Base-by-base conservation (phyloP, 2,329 filamentous ascomycete genomes). In the Monosporascus ibericus region DNA sequence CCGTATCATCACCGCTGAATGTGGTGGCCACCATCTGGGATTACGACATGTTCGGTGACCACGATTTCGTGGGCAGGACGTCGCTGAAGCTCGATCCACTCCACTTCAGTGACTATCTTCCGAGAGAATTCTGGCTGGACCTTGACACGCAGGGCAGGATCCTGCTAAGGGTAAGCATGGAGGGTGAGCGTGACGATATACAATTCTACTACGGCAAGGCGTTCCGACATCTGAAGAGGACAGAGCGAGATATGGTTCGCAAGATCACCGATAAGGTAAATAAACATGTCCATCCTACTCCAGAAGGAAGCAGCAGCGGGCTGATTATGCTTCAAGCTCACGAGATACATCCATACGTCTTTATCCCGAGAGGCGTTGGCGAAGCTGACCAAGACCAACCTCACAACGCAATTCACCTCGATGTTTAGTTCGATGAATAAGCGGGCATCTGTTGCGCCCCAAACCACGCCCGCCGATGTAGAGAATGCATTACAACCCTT, bases 151-250 rank as follows among this genome's bases (percentile, higher is more conserved):
- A 99, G 69, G 94, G 94, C 7, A 82, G 92, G 48, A 72, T 99
- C 34, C 73, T 99, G 52, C 81, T 99, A 49, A 83, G 92, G 57
- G 91, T 99, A 49, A 96, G 91, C 67, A 99, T 99, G 94, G 94
- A 99, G 72, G 94, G 94, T 49, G 94, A 99, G 72, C 83, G 94
- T 57, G 94, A 99, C 67, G 94, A 99, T 67, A 99, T 99, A 53
- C 90, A 96, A 64, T 99, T 99, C 70, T 92, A 96, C 66, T 97
- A 97, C 70, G 94, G 92, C 62, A 97, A 96, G 72, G 89, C 94
- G 25, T 99, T 99, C 75, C 83, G 94, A 47, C 90, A 92, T 55
- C 77, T 99, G 61, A 97, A 97, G 77, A 84, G 94, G 60, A 95
- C 92, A 0, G 92, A 99, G 73, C 83, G 92, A 63, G 94, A 99